Base-by-base conservation (phyloP, 352 stramenopile genomes). In the Globisporangium megalacanthum region DNA sequence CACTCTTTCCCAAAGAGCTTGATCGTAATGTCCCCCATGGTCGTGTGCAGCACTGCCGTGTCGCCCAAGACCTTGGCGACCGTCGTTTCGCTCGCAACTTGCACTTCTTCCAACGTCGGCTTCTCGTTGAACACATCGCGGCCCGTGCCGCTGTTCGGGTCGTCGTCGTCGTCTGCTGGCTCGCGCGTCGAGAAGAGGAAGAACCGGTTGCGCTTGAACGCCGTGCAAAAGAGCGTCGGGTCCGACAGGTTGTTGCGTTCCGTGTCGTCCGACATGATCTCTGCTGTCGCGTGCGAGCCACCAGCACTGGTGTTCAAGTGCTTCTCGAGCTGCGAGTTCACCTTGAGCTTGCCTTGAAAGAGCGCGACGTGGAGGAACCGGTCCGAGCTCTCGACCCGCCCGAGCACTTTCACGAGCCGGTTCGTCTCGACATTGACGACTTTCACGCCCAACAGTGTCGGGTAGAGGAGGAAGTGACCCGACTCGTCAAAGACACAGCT, bases 91-190 rank as follows among this genome's bases (percentile, higher is more conserved):
- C 83, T 87, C 33, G 84, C 73, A 3, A 98, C 76, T 47, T 97
- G 77, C 19, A 77, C 63, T 60, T 99, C 97, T 49, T 99, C 93
- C 10, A 96, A 74, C 54, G 95, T 97, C 19, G 97, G 97, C 29
- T 97, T 96, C 75, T 99, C 97, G 61, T 99, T 99, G 64, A 99
- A 98, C 45, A 99, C 88, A 61, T 99, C 97, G 31, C 96, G 81
- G 4, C 85, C 77, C 10, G 65, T 83, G 13, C 62, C 60, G 17
- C 45, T 47, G 13, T 61, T 60, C 8, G 57, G 52, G 1, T 73
- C 66, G 17, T 79, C 77, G 17, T 85, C 77, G 15, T 75, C 77
- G 20, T 96, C 83, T 2, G 96, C 70, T 1, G 96, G 97, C 64
- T 99, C 96, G 46, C 95, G 77, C 14, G 94, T 84, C 51, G 92